Evolutionary conservation across 2,329 filamentous ascomycete genomes (phyloP).

Genomic region (Cercospora nicotianae): DNA sequence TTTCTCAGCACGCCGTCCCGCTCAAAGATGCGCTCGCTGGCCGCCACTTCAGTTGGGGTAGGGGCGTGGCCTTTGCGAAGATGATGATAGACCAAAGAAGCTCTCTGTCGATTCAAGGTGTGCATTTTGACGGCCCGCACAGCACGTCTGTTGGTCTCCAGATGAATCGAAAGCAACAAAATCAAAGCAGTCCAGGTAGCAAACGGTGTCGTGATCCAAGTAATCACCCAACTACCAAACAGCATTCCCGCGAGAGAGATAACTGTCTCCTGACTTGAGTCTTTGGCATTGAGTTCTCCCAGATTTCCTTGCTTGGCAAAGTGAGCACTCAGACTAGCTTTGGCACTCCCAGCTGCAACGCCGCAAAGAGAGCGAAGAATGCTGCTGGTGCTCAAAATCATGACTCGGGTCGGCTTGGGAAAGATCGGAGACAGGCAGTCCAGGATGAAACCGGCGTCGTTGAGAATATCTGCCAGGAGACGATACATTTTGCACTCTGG

Average conservation of each 20-base stretch:
- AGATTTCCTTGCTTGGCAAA: conserved; percentile 86
- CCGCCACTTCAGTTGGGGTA: conserved; percentile 65
- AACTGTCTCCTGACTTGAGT: conserved; percentile 92
- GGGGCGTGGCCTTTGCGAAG: conserved; percentile 51
- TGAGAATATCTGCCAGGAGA: conserved; percentile 83
- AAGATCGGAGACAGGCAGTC: conserved; percentile 78
- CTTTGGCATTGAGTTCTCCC: conserved; percentile 90
- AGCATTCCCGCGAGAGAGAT: conserved; percentile 88
- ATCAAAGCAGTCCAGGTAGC: conserved; percentile 75
- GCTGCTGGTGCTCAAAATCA: conserved; percentile 60
- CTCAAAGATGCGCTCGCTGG: conserved; percentile 59
- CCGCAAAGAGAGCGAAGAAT: conserved; percentile 73
- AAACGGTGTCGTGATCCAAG: conserved; percentile 66
- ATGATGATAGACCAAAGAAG: conserved; percentile 71
- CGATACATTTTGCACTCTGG: conserved; percentile 90
- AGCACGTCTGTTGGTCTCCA: conserved; percentile 82
- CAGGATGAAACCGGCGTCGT: conserved; percentile 82
- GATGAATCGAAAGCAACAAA: conserved; percentile 70
- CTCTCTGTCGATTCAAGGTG: conserved; percentile 81
- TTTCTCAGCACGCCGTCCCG: conserved; percentile 66
- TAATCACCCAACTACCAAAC: conserved; percentile 78
- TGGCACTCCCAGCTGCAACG: conserved; percentile 84
- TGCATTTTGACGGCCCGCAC: conserved; percentile 82
- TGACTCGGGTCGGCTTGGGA: conserved; percentile 58
- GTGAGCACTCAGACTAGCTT: conserved; percentile 87